Percentiles rank a stretch among this genome's conserved stretches.
phyloP scores from a whole-genome alignment of 2,329 filamentous ascomycete genomes.

The Xylariaceae sp. region DNA sequence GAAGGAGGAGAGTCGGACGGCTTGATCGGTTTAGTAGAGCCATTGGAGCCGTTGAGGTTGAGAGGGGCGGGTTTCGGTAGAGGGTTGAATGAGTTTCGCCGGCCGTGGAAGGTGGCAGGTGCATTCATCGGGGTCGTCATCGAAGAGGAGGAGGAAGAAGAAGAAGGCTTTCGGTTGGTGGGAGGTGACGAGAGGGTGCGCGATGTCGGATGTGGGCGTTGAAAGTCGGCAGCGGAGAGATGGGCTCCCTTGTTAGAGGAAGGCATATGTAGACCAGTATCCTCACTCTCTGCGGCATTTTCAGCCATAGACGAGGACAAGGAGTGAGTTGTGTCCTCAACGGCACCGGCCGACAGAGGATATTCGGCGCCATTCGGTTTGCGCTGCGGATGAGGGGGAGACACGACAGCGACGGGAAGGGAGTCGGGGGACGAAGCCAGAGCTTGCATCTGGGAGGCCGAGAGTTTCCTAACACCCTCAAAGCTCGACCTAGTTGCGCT shows the following conservation, averaged over 20 bases:
- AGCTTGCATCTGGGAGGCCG: constrained; percentile 56
- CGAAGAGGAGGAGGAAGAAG: no score
- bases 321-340: constrained; percentile 31
- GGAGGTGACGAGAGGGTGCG: constrained; percentile 53
- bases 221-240: constrained; percentile 28
- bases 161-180: constrained; percentile 37
- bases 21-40: constrained; percentile 8
- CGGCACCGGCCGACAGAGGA: constrained; percentile 35
- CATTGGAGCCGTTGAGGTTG: constrained; percentile 35
- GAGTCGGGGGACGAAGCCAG: constrained; percentile 55
- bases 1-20: constrained; percentile 19
- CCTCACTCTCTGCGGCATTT: constrained; percentile 25
- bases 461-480: constrained; percentile 50
- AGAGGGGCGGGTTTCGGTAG: constrained; percentile 40
- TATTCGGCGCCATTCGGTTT: constrained; percentile 34
- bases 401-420: constrained; percentile 49
- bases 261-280: constrained; percentile 29
- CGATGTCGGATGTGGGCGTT: constrained; percentile 33
- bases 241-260: constrained; percentile 18
- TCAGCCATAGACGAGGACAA: constrained; percentile 12
- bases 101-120: constrained; percentile 33
- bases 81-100: constrained; percentile 50
- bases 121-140: constrained; percentile 31
- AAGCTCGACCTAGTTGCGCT: constrained; percentile 22
- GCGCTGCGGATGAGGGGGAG: constrained; percentile 21